phyloP scores from a whole-genome alignment of 495 filamentous ascomycete species.

The Amorphotheca resinae region DNA sequence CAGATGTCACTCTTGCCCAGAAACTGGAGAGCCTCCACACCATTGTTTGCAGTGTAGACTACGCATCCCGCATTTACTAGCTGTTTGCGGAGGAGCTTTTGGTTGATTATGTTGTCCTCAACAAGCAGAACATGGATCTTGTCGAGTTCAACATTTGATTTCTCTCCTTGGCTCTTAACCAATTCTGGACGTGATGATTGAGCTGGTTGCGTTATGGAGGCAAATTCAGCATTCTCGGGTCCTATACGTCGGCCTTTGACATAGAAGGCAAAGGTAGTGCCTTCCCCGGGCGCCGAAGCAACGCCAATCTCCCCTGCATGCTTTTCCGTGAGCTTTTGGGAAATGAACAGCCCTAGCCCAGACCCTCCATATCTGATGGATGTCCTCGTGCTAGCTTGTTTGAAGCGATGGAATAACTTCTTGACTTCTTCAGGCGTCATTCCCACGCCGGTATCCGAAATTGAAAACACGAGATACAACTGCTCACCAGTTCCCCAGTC shows the following conservation, averaged over 20 bases:
- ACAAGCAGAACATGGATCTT: slow-evolving; percentile 19
- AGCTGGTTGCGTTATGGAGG: too few relatives aligned
- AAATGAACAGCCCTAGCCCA: slow-evolving; percentile 69
- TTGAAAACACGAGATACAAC: slow-evolving; percentile 57
- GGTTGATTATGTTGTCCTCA: slow-evolving; percentile 60
- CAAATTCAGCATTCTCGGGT: too few relatives aligned
- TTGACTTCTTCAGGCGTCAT: slow-evolving; percentile 55
- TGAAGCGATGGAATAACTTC: slow-evolving; percentile 61
- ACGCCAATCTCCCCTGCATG: slow-evolving; percentile 71
- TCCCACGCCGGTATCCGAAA: slow-evolving; percentile 63
- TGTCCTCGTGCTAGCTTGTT: slow-evolving; percentile 60
- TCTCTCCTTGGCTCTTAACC: too few relatives aligned
- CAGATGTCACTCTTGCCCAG: slow-evolving; percentile 24
- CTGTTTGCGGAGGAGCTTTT: slow-evolving; percentile 52
- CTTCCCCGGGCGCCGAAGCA: slow-evolving; percentile 47
- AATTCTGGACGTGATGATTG: too few relatives aligned
- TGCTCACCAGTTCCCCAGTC: slow-evolving; percentile 57
- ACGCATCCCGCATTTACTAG: slow-evolving; percentile 49
- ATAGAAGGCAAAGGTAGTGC: slow-evolving; percentile 72
- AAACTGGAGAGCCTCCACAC: slow-evolving; percentile 56
- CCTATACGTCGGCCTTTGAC: slow-evolving; percentile 49
- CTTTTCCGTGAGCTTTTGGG: slow-evolving; percentile 55
- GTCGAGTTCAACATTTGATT: too few relatives aligned
- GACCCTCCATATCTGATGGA: slow-evolving; percentile 61
- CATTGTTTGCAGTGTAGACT: slow-evolving; percentile 60